Evolutionary conservation across 192 early-diverging fungal species (phyloP).

Genomic region (Lobosporangium transversale): DNA sequence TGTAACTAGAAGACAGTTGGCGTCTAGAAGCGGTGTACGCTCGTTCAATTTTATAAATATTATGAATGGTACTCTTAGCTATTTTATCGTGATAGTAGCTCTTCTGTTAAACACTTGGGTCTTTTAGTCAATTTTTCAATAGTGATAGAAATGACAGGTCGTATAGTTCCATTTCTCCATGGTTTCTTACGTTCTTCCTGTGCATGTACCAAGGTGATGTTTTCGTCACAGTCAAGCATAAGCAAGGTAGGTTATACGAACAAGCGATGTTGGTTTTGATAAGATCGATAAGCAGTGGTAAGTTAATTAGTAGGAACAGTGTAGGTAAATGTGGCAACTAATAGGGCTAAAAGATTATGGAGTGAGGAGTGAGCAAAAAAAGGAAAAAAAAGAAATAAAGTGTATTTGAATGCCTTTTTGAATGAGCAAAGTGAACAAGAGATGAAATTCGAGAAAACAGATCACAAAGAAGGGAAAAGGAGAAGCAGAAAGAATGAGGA

Average conservation of each 20-base stretch:
- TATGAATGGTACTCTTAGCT: too few species aligned
- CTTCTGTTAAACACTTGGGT: too few species aligned
- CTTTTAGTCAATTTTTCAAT: too few species aligned
- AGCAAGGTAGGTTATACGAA: conserved; percentile 1
- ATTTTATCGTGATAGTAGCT: too few species aligned
- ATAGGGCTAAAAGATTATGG: neutral
- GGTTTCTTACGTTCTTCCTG: conserved; percentile 42
- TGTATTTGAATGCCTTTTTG: neutral
- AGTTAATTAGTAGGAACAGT: neutral
- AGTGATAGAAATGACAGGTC: too few species aligned
- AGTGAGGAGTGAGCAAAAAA: neutral
- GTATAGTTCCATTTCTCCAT: too few species aligned
- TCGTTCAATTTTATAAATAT: too few species aligned
- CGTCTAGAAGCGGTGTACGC: too few species aligned
- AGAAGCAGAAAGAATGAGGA: too few species aligned
- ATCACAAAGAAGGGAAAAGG: too few species aligned
- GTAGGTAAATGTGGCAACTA: neutral
- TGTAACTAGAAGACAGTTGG: too few species aligned
- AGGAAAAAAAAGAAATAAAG: neutral
- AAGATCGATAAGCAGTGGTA: neutral
- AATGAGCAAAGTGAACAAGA: neutral
- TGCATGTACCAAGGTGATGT: conserved; percentile 45
- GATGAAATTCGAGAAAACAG: neutral
- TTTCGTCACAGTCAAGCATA: conserved; percentile 55
- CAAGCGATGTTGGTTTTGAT: neutral